A percentile compares a stretch with the other conserved stretches of the same genome.
Conservation (phyloP, 164 flowering plant species). For the Cinnamomum chago region DNA sequence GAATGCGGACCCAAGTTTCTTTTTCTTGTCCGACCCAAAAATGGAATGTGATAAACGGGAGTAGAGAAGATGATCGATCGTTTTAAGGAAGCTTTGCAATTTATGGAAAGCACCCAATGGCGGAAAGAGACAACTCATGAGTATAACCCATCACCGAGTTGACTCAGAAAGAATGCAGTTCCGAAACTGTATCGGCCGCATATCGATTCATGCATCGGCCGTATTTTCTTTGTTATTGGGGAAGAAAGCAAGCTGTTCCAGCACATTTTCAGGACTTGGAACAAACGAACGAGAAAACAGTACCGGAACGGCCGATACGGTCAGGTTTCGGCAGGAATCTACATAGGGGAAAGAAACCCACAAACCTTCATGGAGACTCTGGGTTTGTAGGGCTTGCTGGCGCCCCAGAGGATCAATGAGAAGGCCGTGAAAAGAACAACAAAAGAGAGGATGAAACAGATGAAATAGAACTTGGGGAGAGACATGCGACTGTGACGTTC, state of each 20-base stretch:
- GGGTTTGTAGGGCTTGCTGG: slow-evolving; percentile 59
- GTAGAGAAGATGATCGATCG: neutral
- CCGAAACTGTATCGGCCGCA: neutral
- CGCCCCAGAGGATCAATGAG: slow-evolving; percentile 82
- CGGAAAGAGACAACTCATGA: no score
- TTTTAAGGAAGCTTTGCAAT: no score
- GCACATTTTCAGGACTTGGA: no score
- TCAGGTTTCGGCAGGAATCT: neutral
- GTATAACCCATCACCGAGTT: neutral
- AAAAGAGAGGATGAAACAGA: slow-evolving; percentile 50
- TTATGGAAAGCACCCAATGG: neutral
- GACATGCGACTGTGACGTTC: neutral
- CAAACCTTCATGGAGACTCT: slow-evolving; percentile 58
- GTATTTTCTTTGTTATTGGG: no score
- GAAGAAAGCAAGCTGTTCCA: no score
- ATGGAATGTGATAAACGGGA: neutral
- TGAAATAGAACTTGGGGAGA: slow-evolving; percentile 30
- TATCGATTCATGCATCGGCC: no score
- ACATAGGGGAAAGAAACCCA: neutral
- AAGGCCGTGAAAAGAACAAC: slow-evolving; percentile 49
- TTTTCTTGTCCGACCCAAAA: neutral
- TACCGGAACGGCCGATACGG: neutral
- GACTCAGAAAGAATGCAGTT: neutral
- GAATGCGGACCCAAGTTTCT: neutral
- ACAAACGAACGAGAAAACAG: neutral